Conservation (phyloP, 2,329 filamentous ascomycete species). For the Clonostachys rhizophaga region DNA sequence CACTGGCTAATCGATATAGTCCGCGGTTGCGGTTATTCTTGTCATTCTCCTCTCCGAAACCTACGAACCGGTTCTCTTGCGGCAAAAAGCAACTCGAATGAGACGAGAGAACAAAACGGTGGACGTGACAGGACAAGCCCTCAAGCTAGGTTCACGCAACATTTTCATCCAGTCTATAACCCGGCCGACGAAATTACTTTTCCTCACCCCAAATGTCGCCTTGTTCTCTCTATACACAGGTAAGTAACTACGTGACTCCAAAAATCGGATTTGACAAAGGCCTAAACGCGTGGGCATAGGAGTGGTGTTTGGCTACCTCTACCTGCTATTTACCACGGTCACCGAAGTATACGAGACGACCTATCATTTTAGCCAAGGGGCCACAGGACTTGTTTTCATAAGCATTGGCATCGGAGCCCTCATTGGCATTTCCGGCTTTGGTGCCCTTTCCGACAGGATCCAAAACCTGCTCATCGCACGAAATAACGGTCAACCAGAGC, state of each 20-base stretch:
- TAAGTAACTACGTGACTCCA: conserved; percentile 59
- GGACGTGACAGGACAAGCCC: conserved; percentile 16
- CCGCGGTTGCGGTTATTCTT: conserved; percentile 1
- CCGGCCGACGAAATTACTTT: conserved; percentile 47
- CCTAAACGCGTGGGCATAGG: conserved; percentile 67
- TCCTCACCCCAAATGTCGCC: conserved; percentile 45
- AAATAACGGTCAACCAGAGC: neutral
- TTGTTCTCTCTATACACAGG: conserved; percentile 44
- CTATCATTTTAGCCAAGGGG: conserved; percentile 38
- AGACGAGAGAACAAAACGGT: conserved; percentile 31
- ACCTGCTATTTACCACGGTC: conserved; percentile 34
- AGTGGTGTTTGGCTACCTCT: conserved; percentile 51
- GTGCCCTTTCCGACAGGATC: conserved; percentile 2
- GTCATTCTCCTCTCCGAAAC: conserved; percentile 28
- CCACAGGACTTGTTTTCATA: conserved; percentile 11
- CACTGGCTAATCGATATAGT: neutral
- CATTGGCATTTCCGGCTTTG: conserved; percentile 3
- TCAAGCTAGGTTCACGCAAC: conserved; percentile 12
- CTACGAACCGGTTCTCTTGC: conserved; percentile 30
- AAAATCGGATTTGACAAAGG: conserved; percentile 54
- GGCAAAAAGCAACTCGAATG: conserved; percentile 30
- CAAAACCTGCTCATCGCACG: conserved; percentile 1
- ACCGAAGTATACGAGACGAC: conserved; percentile 28
- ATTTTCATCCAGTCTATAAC: conserved; percentile 45
- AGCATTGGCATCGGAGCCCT: conserved; percentile 9